Percentiles rank a stretch among this genome's conserved stretches.
Evolutionary conservation across 108 stramenopile genomes (phyloP).

Genomic region (Poteriospumella lacustris): DNA sequence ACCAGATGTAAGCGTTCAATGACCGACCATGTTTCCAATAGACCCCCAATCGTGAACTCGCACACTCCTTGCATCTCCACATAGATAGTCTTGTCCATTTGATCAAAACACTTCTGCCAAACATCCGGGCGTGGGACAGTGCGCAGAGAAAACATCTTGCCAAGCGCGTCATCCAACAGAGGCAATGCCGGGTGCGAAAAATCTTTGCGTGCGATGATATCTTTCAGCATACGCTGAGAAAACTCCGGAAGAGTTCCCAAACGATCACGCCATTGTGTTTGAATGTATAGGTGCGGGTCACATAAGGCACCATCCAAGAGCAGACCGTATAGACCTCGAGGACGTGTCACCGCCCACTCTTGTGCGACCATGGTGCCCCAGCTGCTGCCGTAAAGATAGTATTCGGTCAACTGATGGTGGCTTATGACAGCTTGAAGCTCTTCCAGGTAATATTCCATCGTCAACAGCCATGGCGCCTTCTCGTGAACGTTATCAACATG

Average conservation of each 20-base stretch:
- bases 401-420: background rate
- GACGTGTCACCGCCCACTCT: background rate
- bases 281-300: background rate
- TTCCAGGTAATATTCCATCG: constrained; percentile 4
- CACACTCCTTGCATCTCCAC: background rate
- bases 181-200: background rate
- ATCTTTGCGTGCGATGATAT: background rate
- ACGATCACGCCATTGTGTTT: constrained; percentile 17
- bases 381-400: constrained; percentile 14
- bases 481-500: background rate
- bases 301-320: constrained; percentile 13
- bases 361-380: constrained; percentile 11
- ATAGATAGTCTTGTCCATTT: background rate
- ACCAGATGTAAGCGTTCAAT: background rate
- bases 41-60: constrained; percentile 4
- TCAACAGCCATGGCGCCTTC: background rate
- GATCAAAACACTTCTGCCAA: background rate
- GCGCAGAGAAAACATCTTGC: background rate
- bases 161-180: background rate
- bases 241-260: background rate
- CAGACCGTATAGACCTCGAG: background rate
- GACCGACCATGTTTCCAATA: constrained; percentile 20
- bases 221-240: background rate
- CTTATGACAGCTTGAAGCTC: background rate
- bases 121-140: background rate